These are phyloP conservation scores for Cupressus sempervirens DNA, from an alignment of 75 land plant species.

Conservation along the genomic window DNA sequence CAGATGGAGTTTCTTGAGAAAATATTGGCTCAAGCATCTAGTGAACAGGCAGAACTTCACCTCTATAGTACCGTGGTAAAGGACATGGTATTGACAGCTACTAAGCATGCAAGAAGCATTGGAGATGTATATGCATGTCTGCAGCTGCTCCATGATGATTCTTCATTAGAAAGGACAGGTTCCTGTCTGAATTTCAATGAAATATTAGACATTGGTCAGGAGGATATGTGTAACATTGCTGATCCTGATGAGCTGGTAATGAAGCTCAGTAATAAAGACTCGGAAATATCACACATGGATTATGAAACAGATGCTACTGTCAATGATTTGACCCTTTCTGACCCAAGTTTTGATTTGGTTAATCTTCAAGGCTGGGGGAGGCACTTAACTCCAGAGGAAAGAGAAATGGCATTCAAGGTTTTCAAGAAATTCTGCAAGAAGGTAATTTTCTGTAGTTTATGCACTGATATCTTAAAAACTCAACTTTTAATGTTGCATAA, in stretches of 20 bases:
- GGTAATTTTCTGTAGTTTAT: background rate
- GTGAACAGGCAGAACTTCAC: background rate
- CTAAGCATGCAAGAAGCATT: background rate
- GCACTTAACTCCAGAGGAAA: background rate
- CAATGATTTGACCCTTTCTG: background rate
- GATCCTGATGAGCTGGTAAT: constrained; percentile 1
- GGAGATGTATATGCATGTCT: constrained; percentile 2
- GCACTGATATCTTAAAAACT: background rate
- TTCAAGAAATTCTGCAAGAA: background rate
- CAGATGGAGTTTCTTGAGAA: background rate
- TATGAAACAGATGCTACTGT: background rate
- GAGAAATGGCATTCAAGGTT: background rate
- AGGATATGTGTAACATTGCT: constrained; percentile 3
- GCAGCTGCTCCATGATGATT: background rate
- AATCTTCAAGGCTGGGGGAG: constrained; percentile 1
- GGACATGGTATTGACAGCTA: constrained; percentile 1
- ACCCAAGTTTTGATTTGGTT: background rate
- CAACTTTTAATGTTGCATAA: background rate
- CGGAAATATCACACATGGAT: background rate
- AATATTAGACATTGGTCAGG: background rate
- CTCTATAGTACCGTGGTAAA: background rate
- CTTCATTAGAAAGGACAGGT: background rate
- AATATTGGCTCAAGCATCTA: background rate
- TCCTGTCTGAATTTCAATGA: background rate
- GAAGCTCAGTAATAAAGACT: background rate